Percentiles rank a stretch among this genome's conserved stretches.
These are phyloP conservation scores for Talaromyces atroroseus DNA, from an alignment of 2,329 filamentous ascomycete species.

Conservation along the genomic window DNA sequence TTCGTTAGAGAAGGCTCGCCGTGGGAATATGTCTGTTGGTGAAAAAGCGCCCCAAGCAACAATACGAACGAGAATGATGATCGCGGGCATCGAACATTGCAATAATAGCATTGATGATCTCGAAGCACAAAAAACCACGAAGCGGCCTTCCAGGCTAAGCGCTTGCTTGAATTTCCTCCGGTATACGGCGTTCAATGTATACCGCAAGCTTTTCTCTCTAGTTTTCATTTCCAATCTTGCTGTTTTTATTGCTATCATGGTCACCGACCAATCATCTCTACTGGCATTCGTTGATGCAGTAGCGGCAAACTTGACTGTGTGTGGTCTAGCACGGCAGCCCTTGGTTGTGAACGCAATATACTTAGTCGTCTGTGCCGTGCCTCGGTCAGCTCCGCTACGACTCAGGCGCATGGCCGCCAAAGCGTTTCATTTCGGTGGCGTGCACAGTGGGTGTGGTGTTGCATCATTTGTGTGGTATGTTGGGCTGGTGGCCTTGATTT, in stretches of 20 bases:
- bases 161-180: conserved; percentile 21
- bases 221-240: conserved; percentile 37
- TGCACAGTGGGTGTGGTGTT: conserved; percentile 49
- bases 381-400: conserved; percentile 41
- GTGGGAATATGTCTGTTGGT: not conserved
- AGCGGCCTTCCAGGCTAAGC: conserved; percentile 19
- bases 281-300: conserved; percentile 39
- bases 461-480: conserved; percentile 46
- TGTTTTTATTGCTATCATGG: conserved; percentile 33
- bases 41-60: not conserved
- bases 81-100: not conserved
- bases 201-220: conserved; percentile 39
- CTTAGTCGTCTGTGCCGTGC: conserved; percentile 39
- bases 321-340: conserved; percentile 48
- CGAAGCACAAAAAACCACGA: conserved; percentile 20
- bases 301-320: conserved; percentile 43
- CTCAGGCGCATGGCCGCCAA: conserved; percentile 45
- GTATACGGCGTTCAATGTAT: conserved; percentile 35
- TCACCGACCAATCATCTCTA: conserved; percentile 28
- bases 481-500: conserved; percentile 33
- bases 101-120: conserved; percentile 8
- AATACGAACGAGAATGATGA: not conserved
- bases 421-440: conserved; percentile 51
- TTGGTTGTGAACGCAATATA: conserved; percentile 51
- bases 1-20: not conserved